Evolutionary conservation across 192 early-diverging fungal species (phyloP), one percentile per base, ranked within the genome.

Genomic region (Backusella parvicylindrica): DNA sequence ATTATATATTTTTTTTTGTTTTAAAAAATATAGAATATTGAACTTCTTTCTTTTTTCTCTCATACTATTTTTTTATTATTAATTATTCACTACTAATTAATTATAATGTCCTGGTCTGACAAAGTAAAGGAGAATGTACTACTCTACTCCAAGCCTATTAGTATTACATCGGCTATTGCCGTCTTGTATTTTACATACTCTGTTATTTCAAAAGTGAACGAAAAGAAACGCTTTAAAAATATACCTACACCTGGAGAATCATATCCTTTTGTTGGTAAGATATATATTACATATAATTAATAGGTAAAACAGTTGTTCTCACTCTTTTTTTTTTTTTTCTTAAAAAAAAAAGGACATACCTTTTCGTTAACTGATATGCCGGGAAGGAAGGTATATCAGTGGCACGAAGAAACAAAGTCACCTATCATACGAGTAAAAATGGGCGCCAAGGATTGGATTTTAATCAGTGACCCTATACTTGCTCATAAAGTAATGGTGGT

Each of bases 401-500:
- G 71, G 71, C 71, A 72, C 28, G n/a, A 72, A 12, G 15, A 72
- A 60, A 23, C 36, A 13, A 26, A 26, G 2, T 56, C 53, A 26
- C 68, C 68, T 13, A 70, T 70, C 16, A 16, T 70, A 16, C 13
- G 37, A 23, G 1, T 70, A 28, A 40, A 70, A 28, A 70, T 70
- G 68, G 71, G 71, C 38, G n/a, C 26, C 8, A 31, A 60, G 23
- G 23, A 64, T 63, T 72, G 53, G 37, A 63, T 72, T 16, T 37
- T 72, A 23, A 60, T 72, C 23, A 37, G 40, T 38, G 71, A 72
- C 15, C 71, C 71, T 23, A 9, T 60, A 0, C 16, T 47, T 4
- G 36, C 68, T 70, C 68, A 70, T 43, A 28, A 70, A 47, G 26
- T 15, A 7, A n/a, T 70, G 33, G 68, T 70, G 11, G 41, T 38